phyloP scores from a whole-genome alignment of 1,139 yeast genomes.

The Diutina ranongensis region DNA sequence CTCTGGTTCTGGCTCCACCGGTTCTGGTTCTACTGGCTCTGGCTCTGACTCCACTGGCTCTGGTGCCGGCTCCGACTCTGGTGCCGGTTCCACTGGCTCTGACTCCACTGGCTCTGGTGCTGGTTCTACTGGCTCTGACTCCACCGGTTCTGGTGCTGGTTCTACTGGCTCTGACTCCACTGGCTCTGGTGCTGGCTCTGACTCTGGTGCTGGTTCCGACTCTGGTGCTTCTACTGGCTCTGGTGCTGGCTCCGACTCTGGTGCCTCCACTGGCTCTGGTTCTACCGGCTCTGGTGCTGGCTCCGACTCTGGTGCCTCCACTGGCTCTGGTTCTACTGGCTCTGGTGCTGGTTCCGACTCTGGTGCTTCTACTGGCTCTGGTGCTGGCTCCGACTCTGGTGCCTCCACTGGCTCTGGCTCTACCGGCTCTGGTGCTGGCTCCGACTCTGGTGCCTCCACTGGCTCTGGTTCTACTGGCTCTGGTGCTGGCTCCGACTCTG shows the following conservation, averaged over 20 bases:
- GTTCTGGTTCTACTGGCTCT: background rate
- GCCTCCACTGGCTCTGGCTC: background rate
- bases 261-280: background rate
- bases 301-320: background rate
- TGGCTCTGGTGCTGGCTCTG: background rate
- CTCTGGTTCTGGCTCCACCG: background rate
- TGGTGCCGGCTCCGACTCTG: background rate
- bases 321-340: background rate
- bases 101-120: background rate
- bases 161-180: too few species aligned
- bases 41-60: background rate
- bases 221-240: too few species aligned
- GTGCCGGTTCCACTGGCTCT: background rate
- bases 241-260: background rate
- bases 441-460: background rate
- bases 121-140: background rate
- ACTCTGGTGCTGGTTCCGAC: background rate
- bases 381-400: background rate
- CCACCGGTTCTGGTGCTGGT: background rate
- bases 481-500: background rate
- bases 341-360: background rate
- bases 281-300: background rate
- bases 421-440: background rate
- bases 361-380: background rate
- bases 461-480: background rate